These are phyloP conservation scores for Cichorium intybus DNA, from an alignment of 140 eudicot species.

Conservation along the genomic window DNA sequence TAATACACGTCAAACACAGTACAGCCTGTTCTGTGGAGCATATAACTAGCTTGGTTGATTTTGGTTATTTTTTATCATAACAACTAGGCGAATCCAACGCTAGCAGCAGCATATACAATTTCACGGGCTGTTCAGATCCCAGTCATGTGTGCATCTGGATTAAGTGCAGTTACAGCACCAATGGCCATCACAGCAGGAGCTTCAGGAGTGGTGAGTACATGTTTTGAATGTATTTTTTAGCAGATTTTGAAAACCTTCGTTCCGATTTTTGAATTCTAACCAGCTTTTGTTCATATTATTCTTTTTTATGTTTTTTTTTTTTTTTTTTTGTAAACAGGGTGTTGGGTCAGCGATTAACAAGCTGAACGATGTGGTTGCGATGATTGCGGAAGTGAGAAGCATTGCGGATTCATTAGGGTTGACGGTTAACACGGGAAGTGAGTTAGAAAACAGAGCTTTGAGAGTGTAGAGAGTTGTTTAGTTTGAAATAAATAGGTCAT, in stretches of 20 bases:
- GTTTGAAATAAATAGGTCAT: slow-evolving; percentile 18
- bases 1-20: too few species aligned
- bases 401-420: slow-evolving; percentile 64
- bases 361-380: slow-evolving; percentile 85
- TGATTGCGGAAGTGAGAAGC: slow-evolving; percentile 88
- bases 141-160: slow-evolving; percentile 97
- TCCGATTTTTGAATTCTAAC: not conserved
- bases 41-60: not conserved
- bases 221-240: not conserved
- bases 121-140: slow-evolving; percentile 92
- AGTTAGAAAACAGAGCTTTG: slow-evolving; percentile 31
- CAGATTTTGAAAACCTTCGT: not conserved
- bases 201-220: slow-evolving; percentile 78
- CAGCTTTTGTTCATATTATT: not conserved
- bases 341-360: slow-evolving; percentile 93
- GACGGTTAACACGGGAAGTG: slow-evolving; percentile 20
- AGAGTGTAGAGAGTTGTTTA: slow-evolving; percentile 28
- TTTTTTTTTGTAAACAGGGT: slow-evolving; percentile 46
- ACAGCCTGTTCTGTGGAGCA: not conserved
- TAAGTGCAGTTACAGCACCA: slow-evolving; percentile 92
- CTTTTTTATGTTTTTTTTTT: too few species aligned
- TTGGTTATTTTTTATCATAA: not conserved
- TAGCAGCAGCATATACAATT: slow-evolving; percentile 92
- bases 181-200: slow-evolving; percentile 98
- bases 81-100: slow-evolving; percentile 75